Conservation (phyloP, 768 basidiomycete genomes). For the Kwoniella pini region DNA sequence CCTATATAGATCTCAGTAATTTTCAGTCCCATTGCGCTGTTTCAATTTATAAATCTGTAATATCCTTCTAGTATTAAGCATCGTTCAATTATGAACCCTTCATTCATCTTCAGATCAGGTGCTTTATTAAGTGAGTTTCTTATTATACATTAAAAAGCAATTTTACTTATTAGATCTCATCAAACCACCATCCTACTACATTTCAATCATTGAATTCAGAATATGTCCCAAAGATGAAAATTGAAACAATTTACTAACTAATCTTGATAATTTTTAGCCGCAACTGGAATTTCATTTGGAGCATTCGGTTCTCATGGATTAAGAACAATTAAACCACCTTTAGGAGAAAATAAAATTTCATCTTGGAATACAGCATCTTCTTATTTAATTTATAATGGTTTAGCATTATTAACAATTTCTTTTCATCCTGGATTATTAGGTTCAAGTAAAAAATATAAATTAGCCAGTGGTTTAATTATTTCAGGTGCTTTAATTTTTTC, state of each 20-base stretch:
- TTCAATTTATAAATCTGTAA: no score
- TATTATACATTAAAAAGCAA: no score
- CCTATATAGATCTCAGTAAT: no score
- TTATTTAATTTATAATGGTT: constrained; percentile 53
- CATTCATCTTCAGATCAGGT: constrained; percentile 36
- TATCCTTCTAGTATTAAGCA: background rate
- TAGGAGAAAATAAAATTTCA: constrained; percentile 34
- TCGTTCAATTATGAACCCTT: constrained; percentile 27
- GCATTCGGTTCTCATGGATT: constrained; percentile 54
- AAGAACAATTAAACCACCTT: constrained; percentile 33
- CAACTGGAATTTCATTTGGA: constrained; percentile 42
- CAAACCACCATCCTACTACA: no score
- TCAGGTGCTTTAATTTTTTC: constrained; percentile 43
- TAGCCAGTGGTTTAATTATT: constrained; percentile 40
- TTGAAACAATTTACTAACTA: no score
- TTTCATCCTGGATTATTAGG: constrained; percentile 36
- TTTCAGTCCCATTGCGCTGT: no score
- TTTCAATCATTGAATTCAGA: background rate
- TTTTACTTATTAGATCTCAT: no score
- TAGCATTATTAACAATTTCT: constrained; percentile 48
- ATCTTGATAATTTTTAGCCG: no score
- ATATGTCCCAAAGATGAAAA: no score
- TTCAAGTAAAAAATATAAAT: constrained; percentile 18
- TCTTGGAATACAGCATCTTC: constrained; percentile 47
- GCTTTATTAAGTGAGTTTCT: constrained; percentile 38